phyloP scores from a whole-genome alignment of 2,329 filamentous ascomycete genomes.

The Graphium sp. region DNA sequence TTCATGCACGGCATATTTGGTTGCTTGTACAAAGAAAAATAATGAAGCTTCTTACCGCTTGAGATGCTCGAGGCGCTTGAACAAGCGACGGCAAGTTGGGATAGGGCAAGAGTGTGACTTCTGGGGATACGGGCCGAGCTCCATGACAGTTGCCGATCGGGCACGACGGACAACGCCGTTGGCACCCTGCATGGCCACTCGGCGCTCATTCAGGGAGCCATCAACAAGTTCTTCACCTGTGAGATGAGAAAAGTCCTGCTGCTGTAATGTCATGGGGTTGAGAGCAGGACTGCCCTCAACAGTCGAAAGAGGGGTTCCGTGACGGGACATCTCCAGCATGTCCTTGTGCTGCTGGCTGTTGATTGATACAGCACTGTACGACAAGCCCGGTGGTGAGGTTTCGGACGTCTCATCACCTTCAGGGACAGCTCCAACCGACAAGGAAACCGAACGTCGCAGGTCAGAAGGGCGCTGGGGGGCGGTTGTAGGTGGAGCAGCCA shows the following conservation, averaged over 20 bases:
- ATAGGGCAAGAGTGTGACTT: slow-evolving; percentile 99
- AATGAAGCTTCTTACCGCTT: slow-evolving; percentile 65
- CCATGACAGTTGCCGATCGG: slow-evolving; percentile 89
- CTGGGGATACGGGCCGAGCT: slow-evolving; percentile 87
- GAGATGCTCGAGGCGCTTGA: slow-evolving; percentile 97
- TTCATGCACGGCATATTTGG: slow-evolving; percentile 19
- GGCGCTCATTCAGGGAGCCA: slow-evolving; percentile 28
- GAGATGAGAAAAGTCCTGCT: slow-evolving; percentile 52
- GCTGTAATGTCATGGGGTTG: slow-evolving; percentile 50
- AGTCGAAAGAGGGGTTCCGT: slow-evolving; percentile 76
- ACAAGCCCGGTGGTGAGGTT: slow-evolving; percentile 63
- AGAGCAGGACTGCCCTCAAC: slow-evolving; percentile 69
- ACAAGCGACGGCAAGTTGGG: slow-evolving; percentile 86
- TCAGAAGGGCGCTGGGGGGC: slow-evolving; percentile 69
- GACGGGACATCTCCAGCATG: slow-evolving; percentile 66
- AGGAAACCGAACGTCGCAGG: slow-evolving; percentile 77
- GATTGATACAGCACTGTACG: slow-evolving; percentile 54
- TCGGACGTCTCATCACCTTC: slow-evolving; percentile 66
- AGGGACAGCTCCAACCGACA: slow-evolving; percentile 64
- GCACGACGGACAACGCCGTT: slow-evolving; percentile 74
- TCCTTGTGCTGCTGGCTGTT: slow-evolving; percentile 57
- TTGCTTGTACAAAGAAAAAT: slow-evolving; percentile 17
- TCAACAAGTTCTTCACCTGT: slow-evolving; percentile 44
- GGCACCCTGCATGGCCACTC: slow-evolving; percentile 53
- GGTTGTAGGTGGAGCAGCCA: slow-evolving; percentile 48